Conservation (phyloP, 2,329 filamentous ascomycete genomes). For the Aspergillus novofumigatus region DNA sequence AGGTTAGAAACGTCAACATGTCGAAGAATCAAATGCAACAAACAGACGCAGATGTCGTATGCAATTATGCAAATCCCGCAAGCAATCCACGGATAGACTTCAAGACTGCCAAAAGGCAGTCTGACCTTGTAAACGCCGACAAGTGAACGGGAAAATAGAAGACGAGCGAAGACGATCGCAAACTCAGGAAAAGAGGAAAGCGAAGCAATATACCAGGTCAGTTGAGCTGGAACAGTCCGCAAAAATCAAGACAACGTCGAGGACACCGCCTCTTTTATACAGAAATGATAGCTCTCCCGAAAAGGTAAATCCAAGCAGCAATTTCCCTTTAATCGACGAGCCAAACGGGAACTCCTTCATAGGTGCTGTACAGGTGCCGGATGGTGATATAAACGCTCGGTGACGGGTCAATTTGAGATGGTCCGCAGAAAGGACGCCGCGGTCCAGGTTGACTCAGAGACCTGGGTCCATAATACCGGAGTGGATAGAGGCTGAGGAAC, state of each 20-base stretch:
- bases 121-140: conserved; percentile 22
- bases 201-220: conserved; percentile 18
- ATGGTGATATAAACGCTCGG: not conserved
- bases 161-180: conserved; percentile 2
- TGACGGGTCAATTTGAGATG: not conserved
- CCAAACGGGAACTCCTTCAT: not conserved
- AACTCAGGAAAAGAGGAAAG: conserved; percentile 4
- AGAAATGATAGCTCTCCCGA: conserved; percentile 4
- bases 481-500: not conserved
- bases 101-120: conserved; percentile 17
- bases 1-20: conserved; percentile 7
- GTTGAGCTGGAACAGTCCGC: not conserved
- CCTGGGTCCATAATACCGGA: not conserved
- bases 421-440: too few relatives aligned
- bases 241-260: conserved; percentile 5
- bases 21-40: conserved; percentile 6
- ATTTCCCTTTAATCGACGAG: not conserved
- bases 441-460: not conserved
- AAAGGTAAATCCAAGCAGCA: not conserved
- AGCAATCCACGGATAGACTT: conserved; percentile 13
- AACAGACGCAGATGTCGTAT: conserved; percentile 12
- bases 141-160: conserved; percentile 14
- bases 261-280: conserved; percentile 18
- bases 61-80: conserved; percentile 18
- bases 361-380: not conserved